A percentile compares a stretch with the other conserved stretches of the same genome.
phyloP scores from a whole-genome alignment of 2,329 filamentous ascomycete species.

The Colletotrichum limetticola region DNA sequence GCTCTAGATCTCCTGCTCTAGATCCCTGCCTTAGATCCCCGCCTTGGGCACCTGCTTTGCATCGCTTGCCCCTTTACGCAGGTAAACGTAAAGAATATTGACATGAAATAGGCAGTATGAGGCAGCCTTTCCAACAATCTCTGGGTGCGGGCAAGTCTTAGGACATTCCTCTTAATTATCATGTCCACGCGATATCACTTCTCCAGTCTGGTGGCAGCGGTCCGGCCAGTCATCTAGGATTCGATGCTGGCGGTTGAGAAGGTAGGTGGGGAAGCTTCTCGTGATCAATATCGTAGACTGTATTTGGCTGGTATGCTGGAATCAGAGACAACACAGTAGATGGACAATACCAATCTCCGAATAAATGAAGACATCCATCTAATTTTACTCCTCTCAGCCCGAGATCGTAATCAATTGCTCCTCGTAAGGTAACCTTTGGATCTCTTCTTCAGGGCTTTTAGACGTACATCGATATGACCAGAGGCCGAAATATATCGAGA shows the following conservation, averaged over 20 bases:
- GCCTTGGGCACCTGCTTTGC: too few species aligned
- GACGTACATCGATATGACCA: too few species aligned
- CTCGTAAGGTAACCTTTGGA: too few species aligned
- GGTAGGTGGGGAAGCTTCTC: not conserved
- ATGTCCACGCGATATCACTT: not conserved
- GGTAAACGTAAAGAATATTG: not conserved
- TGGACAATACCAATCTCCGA: not conserved
- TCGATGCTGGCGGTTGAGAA: not conserved
- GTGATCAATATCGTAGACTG: not conserved
- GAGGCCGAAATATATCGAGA: too few species aligned
- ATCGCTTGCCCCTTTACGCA: too few species aligned
- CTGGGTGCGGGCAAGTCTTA: not conserved
- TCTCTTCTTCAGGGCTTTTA: too few species aligned
- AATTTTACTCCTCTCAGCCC: too few species aligned
- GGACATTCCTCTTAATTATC: not conserved
- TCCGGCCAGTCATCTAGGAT: not conserved
- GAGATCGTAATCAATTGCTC: too few species aligned
- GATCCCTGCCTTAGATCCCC: too few species aligned
- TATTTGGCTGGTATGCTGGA: not conserved
- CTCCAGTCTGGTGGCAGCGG: not conserved
- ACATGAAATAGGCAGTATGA: not conserved
- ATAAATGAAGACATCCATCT: too few species aligned
- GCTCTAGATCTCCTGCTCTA: not conserved
- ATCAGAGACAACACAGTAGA: not conserved
- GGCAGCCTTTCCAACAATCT: not conserved